Evolutionary conservation across 2,329 filamentous ascomycete species (phyloP), one percentile per base, ranked within the genome.

Genomic region (Aspergillus sp.): DNA sequence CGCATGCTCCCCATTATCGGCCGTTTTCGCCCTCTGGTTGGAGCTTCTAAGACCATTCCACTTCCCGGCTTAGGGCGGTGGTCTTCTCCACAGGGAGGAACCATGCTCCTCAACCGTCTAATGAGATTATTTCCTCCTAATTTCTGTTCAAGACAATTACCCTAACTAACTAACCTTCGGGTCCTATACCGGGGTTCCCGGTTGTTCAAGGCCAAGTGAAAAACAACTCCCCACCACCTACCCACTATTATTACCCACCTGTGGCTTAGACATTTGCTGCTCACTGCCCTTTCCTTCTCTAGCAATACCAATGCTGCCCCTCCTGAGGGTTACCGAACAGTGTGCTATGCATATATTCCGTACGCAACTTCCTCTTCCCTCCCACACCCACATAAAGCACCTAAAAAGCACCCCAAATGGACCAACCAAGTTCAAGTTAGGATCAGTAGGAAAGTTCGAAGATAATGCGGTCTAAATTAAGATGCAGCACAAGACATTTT

Each of bases 11-110:
- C 60, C 62, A 61, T 64, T 36, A 57, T 57, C 62, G 62, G 57
- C 54, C 55, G 41, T 61, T 61, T 62, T 59, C 55, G 44, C 60
- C 53, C 59, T 58, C 42, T 62, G 62, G 59, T 63, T 61, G 57
- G 60, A 53, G 58, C 49, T 62, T 23, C 52, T 42, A 48, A 55
- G 44, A 53, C 56, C 54, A 57, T 61, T 62, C 50, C 58, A 58
- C 50, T 57, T 57, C 59, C 56, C 41, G 58, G 58, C 56, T 61
- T 57, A 61, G 58, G 54, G 58, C 53, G 62, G 52, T 58, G 52
- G 27, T 57, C 44, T 61, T 60, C 60, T 59, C 66, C 66, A 68
- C 66, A 60, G 55, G 58, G 60, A 63, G 60, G 61, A 67, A 64
- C 66, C 65, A 66, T 67, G 63, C 65, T 62, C 61, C 52, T 47